phyloP scores from a whole-genome alignment of 202 grass and related monocot species.

The Dendrocalamus latiflorus region DNA sequence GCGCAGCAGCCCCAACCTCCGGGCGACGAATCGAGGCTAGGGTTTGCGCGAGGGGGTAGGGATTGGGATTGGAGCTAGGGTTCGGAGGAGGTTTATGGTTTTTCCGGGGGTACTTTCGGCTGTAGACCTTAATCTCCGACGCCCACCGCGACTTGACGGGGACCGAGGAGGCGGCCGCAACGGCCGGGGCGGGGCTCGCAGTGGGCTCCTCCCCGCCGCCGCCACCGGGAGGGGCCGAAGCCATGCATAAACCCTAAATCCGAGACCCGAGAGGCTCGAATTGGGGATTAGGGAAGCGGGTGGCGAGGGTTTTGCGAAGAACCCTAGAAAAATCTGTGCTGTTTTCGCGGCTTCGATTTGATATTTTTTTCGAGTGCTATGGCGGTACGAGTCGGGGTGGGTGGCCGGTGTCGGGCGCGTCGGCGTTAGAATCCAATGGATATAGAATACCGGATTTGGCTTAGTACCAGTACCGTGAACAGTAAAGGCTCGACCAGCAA shows the following conservation, averaged over 20 bases:
- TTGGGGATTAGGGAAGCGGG: neutral
- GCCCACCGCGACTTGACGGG: slow-evolving; percentile 43
- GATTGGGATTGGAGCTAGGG: slow-evolving; percentile 25
- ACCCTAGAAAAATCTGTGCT: neutral
- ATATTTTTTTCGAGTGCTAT: neutral
- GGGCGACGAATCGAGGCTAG: slow-evolving; percentile 34
- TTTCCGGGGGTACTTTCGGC: slow-evolving; percentile 61
- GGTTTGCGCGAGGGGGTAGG: slow-evolving; percentile 29
- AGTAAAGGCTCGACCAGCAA: no score
- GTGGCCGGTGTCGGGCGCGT: neutral
- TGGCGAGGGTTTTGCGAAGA: slow-evolving; percentile 18
- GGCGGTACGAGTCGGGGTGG: neutral
- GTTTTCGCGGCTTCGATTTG: neutral
- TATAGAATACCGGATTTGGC: neutral
- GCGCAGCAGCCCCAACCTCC: neutral
- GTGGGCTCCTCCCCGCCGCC: slow-evolving; percentile 16
- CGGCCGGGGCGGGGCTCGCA: neutral
- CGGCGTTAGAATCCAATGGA: neutral
- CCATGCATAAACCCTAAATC: slow-evolving; percentile 64
- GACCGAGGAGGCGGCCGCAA: neutral
- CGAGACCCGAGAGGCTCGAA: neutral
- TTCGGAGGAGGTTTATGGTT: slow-evolving; percentile 49
- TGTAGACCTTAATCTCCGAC: slow-evolving; percentile 80
- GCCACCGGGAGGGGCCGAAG: slow-evolving; percentile 29
- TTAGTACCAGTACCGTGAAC: neutral